phyloP scores from a whole-genome alignment of 768 basidiomycete species.

The Hygrocybe punicea region DNA sequence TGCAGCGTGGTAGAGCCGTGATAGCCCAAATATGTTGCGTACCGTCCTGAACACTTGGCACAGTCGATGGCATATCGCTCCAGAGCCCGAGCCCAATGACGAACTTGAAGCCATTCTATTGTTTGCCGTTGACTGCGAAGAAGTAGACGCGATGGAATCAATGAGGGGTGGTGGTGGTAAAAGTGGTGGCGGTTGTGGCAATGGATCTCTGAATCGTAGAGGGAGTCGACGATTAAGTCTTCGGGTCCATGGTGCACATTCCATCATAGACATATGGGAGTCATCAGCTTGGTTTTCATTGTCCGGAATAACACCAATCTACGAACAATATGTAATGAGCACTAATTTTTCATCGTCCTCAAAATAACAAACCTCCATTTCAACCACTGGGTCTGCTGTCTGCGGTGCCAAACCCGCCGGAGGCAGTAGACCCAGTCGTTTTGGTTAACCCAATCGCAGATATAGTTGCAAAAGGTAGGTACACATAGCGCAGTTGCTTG shows the following conservation, averaged over 20 bases:
- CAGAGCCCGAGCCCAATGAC: neutral
- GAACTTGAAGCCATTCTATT: neutral
- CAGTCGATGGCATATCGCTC: neutral
- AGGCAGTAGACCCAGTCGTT: too few relatives aligned
- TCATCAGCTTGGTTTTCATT: neutral
- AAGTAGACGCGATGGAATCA: neutral
- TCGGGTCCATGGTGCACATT: neutral
- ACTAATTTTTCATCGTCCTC: neutral
- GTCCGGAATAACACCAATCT: neutral
- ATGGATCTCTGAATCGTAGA: neutral
- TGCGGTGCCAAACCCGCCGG: neutral
- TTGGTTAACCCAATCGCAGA: too few relatives aligned
- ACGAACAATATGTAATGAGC: neutral
- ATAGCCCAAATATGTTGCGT: constrained; percentile 1
- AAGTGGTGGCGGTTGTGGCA: neutral
- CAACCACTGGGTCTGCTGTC: neutral
- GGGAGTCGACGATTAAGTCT: neutral
- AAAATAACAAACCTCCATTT: too few relatives aligned
- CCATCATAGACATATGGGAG: neutral
- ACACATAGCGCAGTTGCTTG: too few relatives aligned
- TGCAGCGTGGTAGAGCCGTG: neutral
- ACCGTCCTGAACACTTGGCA: neutral
- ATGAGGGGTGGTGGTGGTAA: neutral
- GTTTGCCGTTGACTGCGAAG: neutral
- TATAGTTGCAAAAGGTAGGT: too few relatives aligned